Conservation (phyloP, 495 filamentous ascomycete genomes). For the Trichoderma asperelloides region DNA sequence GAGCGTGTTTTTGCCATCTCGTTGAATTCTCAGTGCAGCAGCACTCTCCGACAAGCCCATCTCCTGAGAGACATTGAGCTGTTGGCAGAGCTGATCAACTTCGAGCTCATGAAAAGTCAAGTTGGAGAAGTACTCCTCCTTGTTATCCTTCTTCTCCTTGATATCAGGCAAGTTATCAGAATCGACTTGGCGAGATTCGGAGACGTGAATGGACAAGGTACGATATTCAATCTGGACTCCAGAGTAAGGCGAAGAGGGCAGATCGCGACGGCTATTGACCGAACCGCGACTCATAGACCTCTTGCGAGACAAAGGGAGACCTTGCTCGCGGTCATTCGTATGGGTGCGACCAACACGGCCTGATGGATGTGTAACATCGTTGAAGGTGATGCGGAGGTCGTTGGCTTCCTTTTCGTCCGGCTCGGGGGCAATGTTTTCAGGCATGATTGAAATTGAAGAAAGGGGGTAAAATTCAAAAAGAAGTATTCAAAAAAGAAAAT, state of each 20-base stretch:
- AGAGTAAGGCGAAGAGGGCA: neutral
- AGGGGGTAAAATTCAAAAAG: neutral
- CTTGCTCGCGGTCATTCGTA: neutral
- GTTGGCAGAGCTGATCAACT: neutral
- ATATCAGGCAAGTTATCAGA: neutral
- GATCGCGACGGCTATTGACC: neutral
- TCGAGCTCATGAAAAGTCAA: conserved; percentile 3
- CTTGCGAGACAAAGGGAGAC: neutral
- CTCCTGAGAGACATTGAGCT: conserved; percentile 7
- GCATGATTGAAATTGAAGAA: neutral
- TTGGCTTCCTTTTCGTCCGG: conserved; percentile 1
- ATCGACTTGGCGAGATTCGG: conserved; percentile 2
- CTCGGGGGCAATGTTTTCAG: neutral
- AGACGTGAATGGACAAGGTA: neutral
- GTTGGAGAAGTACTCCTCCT: conserved; percentile 6
- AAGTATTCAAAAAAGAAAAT: too few species aligned
- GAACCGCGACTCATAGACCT: neutral
- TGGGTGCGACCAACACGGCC: neutral
- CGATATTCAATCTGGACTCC: conserved; percentile 6
- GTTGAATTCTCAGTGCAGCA: neutral
- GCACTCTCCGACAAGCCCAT: neutral
- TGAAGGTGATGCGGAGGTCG: conserved; percentile 5
- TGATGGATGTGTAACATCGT: neutral
- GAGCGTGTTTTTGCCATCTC: conserved; percentile 22
- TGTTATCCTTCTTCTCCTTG: neutral